These are phyloP conservation scores for Thelonectria blattea DNA, from an alignment of 2,329 filamentous ascomycete genomes.

Conservation along the genomic window DNA sequence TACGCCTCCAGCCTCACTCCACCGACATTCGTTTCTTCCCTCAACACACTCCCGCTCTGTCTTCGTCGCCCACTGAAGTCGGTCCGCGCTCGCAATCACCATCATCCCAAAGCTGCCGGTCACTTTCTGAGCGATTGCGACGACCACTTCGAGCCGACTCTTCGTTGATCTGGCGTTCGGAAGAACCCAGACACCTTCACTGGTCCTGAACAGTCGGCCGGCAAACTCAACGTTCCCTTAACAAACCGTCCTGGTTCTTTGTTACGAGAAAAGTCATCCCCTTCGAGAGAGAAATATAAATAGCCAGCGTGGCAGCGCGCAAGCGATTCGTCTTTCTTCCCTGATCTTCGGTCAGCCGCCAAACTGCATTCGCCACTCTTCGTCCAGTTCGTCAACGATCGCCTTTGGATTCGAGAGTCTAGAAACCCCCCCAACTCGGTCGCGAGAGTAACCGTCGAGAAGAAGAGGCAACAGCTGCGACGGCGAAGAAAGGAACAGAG, in stretches of 20 bases:
- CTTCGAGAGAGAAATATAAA: not conserved
- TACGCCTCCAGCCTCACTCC: constrained; percentile 22
- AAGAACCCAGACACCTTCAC: constrained; percentile 64
- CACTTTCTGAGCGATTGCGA: constrained; percentile 33
- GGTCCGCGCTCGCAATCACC: constrained; percentile 39
- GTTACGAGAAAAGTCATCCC: not conserved
- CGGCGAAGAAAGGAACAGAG: constrained; percentile 43
- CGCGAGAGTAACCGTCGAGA: constrained; percentile 37
- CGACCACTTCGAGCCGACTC: constrained; percentile 45
- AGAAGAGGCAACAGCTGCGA: constrained; percentile 44
- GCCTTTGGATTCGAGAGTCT: constrained; percentile 45
- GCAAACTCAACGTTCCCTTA: constrained; percentile 33
- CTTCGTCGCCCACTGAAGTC: constrained; percentile 45
- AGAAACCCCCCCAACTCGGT: constrained; percentile 26
- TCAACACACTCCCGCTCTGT: constrained; percentile 38
- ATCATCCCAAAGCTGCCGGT: constrained; percentile 25
- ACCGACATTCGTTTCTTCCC: constrained; percentile 27
- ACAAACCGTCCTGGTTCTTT: constrained; percentile 2
- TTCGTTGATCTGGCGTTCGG: constrained; percentile 45
- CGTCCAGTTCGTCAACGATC: constrained; percentile 59
- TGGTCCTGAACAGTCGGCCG: constrained; percentile 58
- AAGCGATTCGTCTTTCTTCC: constrained; percentile 9
- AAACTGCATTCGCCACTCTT: constrained; percentile 77
- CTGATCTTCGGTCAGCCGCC: constrained; percentile 48
- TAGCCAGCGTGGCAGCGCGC: not conserved